Evolutionary conservation across 768 basidiomycete genomes (phyloP), one percentile per base, ranked within the genome.

Genomic region (Suillus tomentosus): DNA sequence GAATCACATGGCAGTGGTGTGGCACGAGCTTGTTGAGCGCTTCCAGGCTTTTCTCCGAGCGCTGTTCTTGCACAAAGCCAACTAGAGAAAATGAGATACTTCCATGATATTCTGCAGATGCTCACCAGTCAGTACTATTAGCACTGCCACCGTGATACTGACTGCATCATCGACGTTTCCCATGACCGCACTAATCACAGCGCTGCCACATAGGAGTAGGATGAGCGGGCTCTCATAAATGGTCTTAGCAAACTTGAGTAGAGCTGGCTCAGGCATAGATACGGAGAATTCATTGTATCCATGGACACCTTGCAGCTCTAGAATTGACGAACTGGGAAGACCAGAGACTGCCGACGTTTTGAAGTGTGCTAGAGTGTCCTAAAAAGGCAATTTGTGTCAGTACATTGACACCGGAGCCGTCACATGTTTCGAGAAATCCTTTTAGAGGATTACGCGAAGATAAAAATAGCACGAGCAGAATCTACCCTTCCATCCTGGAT

Each of bases 281-380:
- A 98, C 92, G 1, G 92, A 86, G 74, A 98, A 98, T 77, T 99
- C 96, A 79, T 99, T 99, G 74, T 94, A 96, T 3, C 95, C 95
- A 68, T 94, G 86, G 2, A 78, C 80, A 34, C 83, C 82, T 40
- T 88, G 86, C 27, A 96, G 80, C 31, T 80, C 77, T 2, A 87
- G 79, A 43, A 96, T 83, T 60, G 87, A 83, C 19, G 85, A 77
- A 36, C 83, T 79, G 0, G 89, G 74, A 5, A 97, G 80, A 22
- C 95, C 95, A 54, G 77, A 73, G 0, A 81, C 78, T 9, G 81
- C 72, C 3, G 90, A 87, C 1, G 92, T 89, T 22, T 84, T 83
- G 71, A 91, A 91, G 69, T 89, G 81, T 10, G 83, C 76, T 1
- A 96, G 79, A 10, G 92, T 91, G 66, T 93, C 89, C 94, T 95